Evolutionary conservation across 768 basidiomycete genomes (phyloP).

Genomic region (Amylocystis lapponica): DNA sequence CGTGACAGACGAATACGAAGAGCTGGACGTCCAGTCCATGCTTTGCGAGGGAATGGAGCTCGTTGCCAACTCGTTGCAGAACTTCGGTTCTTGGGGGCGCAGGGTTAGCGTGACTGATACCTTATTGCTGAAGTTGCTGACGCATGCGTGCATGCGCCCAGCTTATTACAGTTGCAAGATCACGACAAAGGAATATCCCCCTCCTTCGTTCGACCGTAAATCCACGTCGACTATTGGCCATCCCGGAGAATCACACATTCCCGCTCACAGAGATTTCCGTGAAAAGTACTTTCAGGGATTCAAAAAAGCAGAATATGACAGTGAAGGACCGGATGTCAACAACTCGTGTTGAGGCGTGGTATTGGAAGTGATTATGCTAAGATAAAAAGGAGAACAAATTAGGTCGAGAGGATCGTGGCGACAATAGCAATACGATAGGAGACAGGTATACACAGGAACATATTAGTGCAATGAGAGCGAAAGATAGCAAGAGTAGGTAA

Average conservation of each 20-base stretch:
- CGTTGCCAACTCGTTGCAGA: slow-evolving; percentile 83
- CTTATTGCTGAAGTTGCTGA: neutral
- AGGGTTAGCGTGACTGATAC: slow-evolving; percentile 47
- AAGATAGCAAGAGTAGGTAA: too few relatives aligned
- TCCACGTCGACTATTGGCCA: slow-evolving; percentile 18
- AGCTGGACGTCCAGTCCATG: slow-evolving; percentile 74
- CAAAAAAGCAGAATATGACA: slow-evolving; percentile 34
- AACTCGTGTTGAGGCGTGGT: neutral
- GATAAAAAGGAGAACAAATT: neutral
- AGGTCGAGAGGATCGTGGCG: neutral
- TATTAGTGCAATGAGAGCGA: too few relatives aligned
- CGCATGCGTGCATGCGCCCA: slow-evolving; percentile 30
- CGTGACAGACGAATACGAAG: slow-evolving; percentile 85
- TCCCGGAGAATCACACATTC: slow-evolving; percentile 36
- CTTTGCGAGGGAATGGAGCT: slow-evolving; percentile 86
- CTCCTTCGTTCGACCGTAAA: slow-evolving; percentile 60
- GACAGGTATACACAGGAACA: neutral
- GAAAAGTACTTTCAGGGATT: slow-evolving; percentile 87
- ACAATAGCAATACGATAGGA: neutral
- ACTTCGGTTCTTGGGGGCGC: slow-evolving; percentile 93
- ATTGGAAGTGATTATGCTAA: neutral
- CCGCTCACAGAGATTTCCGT: slow-evolving; percentile 87
- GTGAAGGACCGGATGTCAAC: neutral
- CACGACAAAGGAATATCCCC: slow-evolving; percentile 36
- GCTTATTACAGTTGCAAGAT: slow-evolving; percentile 90